A percentile compares a stretch with the other conserved stretches of the same genome.
phyloP scores from a whole-genome alignment of 208 protist species.

The Wallacemonas sp. region DNA sequence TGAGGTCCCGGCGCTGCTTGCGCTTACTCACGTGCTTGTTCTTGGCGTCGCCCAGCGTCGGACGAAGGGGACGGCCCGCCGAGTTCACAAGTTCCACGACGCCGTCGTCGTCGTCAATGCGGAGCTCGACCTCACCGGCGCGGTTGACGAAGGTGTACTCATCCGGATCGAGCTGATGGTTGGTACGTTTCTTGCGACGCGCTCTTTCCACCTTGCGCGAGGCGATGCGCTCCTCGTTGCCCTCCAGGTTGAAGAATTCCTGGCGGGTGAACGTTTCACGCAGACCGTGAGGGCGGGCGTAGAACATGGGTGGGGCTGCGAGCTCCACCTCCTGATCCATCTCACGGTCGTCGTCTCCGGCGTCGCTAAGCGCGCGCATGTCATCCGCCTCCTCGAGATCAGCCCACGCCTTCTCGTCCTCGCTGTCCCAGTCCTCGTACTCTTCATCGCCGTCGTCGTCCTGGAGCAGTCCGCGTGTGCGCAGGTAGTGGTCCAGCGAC shows the following conservation, averaged over 20 bases:
- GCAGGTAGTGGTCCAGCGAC: conserved; percentile 22
- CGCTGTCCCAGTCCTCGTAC: conserved; percentile 46
- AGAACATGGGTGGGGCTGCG: conserved; percentile 59
- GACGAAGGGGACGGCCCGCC: conserved; percentile 17
- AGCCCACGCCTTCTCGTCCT: conserved; percentile 73
- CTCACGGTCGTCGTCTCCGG: conserved; percentile 21
- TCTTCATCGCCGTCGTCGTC: conserved; percentile 27
- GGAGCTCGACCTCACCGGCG: conserved; percentile 80
- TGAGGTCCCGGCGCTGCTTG: conserved; percentile 64
- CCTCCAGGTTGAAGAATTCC: conserved; percentile 79
- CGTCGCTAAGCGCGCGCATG: conserved; percentile 41
- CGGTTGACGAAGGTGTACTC: conserved; percentile 73
- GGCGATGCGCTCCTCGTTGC: conserved; percentile 51
- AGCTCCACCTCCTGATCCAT: conserved; percentile 20
- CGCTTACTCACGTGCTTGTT: conserved; percentile 60
- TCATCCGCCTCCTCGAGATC: conserved; percentile 54
- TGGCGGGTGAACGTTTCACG: conserved; percentile 45
- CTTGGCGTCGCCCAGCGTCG: conserved; percentile 17
- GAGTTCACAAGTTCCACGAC: conserved; percentile 62
- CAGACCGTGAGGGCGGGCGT: conserved; percentile 42
- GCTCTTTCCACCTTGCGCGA: conserved; percentile 21
- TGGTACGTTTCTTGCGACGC: conserved; percentile 54
- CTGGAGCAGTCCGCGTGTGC: conserved; percentile 4
- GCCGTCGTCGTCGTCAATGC: conserved; percentile 86
- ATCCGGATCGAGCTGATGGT: conserved; percentile 79